Evolutionary conservation across 345 rosid genomes (phyloP), one percentile per base, ranked within the genome.

Genomic region (Viola odorata): DNA sequence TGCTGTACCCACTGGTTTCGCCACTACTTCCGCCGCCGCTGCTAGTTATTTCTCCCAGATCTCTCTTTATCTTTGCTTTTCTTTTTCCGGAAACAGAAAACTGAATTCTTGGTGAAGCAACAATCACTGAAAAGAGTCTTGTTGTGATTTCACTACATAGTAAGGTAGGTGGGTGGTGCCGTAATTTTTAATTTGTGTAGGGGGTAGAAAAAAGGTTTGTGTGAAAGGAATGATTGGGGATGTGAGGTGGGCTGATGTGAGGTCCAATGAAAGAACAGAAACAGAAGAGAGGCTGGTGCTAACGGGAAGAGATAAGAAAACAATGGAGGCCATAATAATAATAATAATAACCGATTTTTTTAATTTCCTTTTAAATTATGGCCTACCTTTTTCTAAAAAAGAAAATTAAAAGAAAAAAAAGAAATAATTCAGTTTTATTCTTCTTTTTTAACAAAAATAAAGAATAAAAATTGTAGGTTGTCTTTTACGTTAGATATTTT

Each of bases 51-150:
- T 62, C 70, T 50, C 51, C 67, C 42, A 61, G 79, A 42, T 81
- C 82, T 67, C 91, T 78, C 81, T 87, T 90, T 95, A 74, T 90
- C 6, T 37, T 42, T 8, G 8, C 3, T n/a, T 50, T 45, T 59
- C 16, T 12, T 47, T 41, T 47, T 41, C 14, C 42, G 37, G 12
- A 5, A 7, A 42, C 45, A 42, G 1, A 12, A n/a, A n/a, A 9
- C 50, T 47, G 11, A 9, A 5, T 7, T 6, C 50, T 12, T 55
- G 39, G 44, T 6, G 13, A 14, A 48, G 11, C 23, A 55, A 38
- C 13, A n/a, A 38, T 49, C 42, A 36, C 66, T 16, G 63, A 62
- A 53, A 15, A 55, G 6, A 13, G 10, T 37, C 17, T 42, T 5
- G 37, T 12, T 37, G 41, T 36, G 41, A 13, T 48, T 37, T 61